These are phyloP conservation scores for Aspergillus fructus DNA, from an alignment of 2,329 filamentous ascomycete species.

Conservation along the genomic window DNA sequence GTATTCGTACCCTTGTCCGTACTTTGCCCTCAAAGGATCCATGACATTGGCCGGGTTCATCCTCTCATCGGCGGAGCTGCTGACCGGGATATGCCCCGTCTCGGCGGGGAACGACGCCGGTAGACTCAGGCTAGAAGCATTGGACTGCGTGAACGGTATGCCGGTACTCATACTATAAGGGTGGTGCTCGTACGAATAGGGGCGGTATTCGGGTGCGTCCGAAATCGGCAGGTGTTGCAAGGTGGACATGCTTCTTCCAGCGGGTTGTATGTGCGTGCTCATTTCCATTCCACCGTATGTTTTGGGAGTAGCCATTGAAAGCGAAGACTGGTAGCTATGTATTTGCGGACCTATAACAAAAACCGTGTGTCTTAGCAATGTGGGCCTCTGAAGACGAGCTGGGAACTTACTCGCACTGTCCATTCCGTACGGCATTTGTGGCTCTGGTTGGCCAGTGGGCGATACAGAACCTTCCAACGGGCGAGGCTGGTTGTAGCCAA, in stretches of 20 bases:
- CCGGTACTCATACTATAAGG: conserved; percentile 28
- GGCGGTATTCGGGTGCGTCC: conserved; percentile 35
- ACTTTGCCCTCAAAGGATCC: conserved; percentile 29
- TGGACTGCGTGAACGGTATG: conserved; percentile 34
- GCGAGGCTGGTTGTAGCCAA: conserved; percentile 30
- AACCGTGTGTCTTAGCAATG: neutral
- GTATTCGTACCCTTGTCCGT: conserved; percentile 32
- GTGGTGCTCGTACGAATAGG: conserved; percentile 30
- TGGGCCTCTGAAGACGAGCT: neutral
- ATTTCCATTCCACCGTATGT: conserved; percentile 26
- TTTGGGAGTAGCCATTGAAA: conserved; percentile 29
- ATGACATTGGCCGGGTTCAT: conserved; percentile 24
- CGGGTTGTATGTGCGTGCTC: conserved; percentile 25
- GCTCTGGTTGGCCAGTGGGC: conserved; percentile 29
- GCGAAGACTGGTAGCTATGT: conserved; percentile 27
- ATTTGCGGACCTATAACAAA: conserved; percentile 28
- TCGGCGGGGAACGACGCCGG: conserved; percentile 35
- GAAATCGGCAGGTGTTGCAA: conserved; percentile 35
- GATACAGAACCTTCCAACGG: conserved; percentile 34
- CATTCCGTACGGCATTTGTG: conserved; percentile 29
- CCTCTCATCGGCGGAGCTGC: conserved; percentile 23
- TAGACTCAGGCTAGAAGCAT: conserved; percentile 36
- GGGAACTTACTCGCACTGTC: conserved; percentile 27
- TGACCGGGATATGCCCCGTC: conserved; percentile 17
- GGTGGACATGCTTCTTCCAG: conserved; percentile 28